phyloP scores from a whole-genome alignment of 768 basidiomycete species.

The Hydnum rufescens region DNA sequence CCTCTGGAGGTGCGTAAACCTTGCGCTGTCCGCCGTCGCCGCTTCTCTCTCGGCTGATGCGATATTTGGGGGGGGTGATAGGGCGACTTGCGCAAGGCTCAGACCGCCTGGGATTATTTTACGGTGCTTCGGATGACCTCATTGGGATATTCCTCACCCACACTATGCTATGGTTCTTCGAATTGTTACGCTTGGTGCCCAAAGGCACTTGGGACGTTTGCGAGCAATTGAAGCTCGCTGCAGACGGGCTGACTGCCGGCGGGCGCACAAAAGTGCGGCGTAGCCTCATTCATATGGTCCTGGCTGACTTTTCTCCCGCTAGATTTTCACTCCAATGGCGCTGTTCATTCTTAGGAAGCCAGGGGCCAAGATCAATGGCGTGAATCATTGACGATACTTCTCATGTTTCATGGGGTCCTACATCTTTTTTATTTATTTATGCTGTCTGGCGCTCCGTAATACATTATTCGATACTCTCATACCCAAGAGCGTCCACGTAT shows the following conservation, averaged over 20 bases:
- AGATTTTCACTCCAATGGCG: conserved; percentile 85
- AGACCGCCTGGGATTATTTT: conserved; percentile 81
- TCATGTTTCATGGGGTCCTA: not conserved
- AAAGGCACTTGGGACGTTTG: conserved; percentile 86
- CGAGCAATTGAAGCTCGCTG: conserved; percentile 74
- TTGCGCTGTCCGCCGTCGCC: not conserved
- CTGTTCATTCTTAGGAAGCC: conserved; percentile 29
- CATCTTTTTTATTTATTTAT: not conserved
- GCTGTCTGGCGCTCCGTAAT: not conserved
- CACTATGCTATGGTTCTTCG: conserved; percentile 53
- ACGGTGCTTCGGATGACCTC: conserved; percentile 81
- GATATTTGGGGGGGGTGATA: not conserved
- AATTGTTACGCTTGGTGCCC: conserved; percentile 61
- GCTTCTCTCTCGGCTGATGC: not conserved
- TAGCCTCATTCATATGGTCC: conserved; percentile 8
- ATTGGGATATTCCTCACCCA: conserved; percentile 75
- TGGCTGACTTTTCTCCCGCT: conserved; percentile 1
- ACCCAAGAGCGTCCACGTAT: too few relatives aligned
- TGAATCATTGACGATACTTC: not conserved
- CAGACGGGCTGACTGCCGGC: conserved; percentile 55
- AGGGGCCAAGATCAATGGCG: conserved; percentile 1
- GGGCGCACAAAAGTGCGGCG: conserved; percentile 61
- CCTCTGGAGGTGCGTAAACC: conserved; percentile 58
- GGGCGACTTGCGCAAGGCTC: conserved; percentile 71
- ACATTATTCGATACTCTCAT: too few relatives aligned